phyloP scores from a whole-genome alignment of 495 filamentous ascomycete species.

The Xylona heveae region DNA sequence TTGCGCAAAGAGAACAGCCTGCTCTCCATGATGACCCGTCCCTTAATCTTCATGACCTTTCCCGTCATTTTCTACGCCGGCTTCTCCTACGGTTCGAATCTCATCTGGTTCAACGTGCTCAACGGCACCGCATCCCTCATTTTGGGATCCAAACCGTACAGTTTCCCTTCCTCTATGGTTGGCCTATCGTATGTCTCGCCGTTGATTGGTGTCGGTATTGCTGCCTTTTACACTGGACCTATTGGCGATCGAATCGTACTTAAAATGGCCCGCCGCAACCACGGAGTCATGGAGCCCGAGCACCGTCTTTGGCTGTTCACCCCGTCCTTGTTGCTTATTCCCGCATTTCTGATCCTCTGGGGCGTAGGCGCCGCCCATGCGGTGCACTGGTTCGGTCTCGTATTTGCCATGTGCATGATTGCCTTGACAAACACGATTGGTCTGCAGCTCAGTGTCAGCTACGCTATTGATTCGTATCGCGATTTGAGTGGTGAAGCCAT shows the following conservation, averaged over 20 bases:
- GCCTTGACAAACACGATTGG: slow-evolving; percentile 35
- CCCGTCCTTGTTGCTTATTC: slow-evolving; percentile 29
- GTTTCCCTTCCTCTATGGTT: slow-evolving; percentile 34
- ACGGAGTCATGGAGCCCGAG: slow-evolving; percentile 40
- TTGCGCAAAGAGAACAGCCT: slow-evolving; percentile 17
- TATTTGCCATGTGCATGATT: slow-evolving; percentile 39
- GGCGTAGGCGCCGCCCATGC: slow-evolving; percentile 41
- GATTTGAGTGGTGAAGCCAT: slow-evolving; percentile 41
- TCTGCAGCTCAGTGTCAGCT: slow-evolving; percentile 35
- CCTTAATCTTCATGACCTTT: slow-evolving; percentile 26
- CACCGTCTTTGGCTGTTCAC: slow-evolving; percentile 40
- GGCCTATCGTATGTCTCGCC: slow-evolving; percentile 38
- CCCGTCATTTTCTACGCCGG: slow-evolving; percentile 46
- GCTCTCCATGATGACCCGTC: slow-evolving; percentile 28
- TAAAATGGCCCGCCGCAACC: slow-evolving; percentile 34
- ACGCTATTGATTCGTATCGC: slow-evolving; percentile 41
- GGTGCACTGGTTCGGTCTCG: slow-evolving; percentile 23
- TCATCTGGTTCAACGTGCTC: slow-evolving; percentile 45
- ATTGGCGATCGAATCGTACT: slow-evolving; percentile 38
- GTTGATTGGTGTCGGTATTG: slow-evolving; percentile 27
- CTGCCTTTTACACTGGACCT: slow-evolving; percentile 22
- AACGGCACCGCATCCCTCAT: slow-evolving; percentile 43
- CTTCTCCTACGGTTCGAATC: slow-evolving; percentile 40
- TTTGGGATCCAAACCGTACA: slow-evolving; percentile 32
- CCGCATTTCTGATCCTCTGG: slow-evolving; percentile 38